Evolutionary conservation across 2,329 filamentous ascomycete genomes (phyloP), one percentile per base, ranked within the genome.

Genomic region (Taxawa tesnikishii): DNA sequence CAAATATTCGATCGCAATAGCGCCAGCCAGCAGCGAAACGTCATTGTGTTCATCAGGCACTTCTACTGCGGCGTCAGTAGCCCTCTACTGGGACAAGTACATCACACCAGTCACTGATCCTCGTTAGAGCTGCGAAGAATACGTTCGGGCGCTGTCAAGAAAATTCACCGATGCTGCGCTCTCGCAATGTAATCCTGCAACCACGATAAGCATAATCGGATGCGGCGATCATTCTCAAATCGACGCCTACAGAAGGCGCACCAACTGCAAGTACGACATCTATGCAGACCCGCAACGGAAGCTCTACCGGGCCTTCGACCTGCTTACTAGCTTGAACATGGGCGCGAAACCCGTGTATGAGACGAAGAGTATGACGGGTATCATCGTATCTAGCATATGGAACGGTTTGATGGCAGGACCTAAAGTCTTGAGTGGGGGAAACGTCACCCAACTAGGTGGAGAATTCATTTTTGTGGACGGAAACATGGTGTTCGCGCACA

Each of bases 21-120:
- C 27, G 24, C 40, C 21, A 25, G 36, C n/a, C 21, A 31, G 15
- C 37, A 42, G 16, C 32, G 42, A 28, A 42, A 52, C 19, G 43
- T 58, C 23, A 45, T 56, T 12, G 34, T 58, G 29, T 59, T 59
- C 43, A 48, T 59, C 18, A 47, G 55, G 23, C 55, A 59, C 40
- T 59, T 57, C 44, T 57, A 48, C 47, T 59, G 55, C 40, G 55
- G 54, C 29, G 52, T 55, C 38, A 36, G 47, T 23, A 38, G 11
- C n/a, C 18, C 8, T 30, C 15, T 15, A n/a, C 29, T 4, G 14
- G 10, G 6, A 26, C 15, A 12, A 15, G n/a, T 10, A 14, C 32
- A 12, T 17, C 10, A n/a, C 18, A 8, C 11, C 15, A 11, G 11
- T 6, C 27, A 15, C 33, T 35, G 10, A 34, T 19, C 25, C 16